Conservation (phyloP, 768 basidiomycete genomes). For the Mycena galericulata region DNA sequence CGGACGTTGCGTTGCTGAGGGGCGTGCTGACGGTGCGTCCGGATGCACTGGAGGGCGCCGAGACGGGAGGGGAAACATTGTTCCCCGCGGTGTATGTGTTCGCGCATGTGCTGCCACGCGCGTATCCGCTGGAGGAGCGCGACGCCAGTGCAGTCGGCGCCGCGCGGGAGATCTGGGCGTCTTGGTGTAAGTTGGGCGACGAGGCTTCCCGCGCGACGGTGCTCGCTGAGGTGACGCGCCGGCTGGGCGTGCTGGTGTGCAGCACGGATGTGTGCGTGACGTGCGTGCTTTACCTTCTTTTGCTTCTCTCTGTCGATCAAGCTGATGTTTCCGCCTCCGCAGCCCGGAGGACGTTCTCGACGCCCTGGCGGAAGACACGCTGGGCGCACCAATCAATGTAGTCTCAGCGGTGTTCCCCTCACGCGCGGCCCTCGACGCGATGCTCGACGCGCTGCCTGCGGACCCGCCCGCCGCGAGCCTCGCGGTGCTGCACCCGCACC, state of each 20-base stretch:
- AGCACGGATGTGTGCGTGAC: constrained; percentile 52
- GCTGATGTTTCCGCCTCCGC: neutral
- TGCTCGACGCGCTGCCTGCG: constrained; percentile 59
- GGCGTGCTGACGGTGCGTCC: constrained; percentile 46
- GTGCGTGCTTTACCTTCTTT: constrained; percentile 46
- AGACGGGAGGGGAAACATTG: no score
- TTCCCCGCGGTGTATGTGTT: constrained; percentile 62
- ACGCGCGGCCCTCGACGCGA: constrained; percentile 55
- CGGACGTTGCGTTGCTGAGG: constrained; percentile 47
- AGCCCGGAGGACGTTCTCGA: constrained; percentile 63
- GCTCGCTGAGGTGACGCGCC: constrained; percentile 52
- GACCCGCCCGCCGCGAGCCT: constrained; percentile 65
- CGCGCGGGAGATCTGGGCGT: constrained; percentile 52
- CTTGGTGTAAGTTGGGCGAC: constrained; percentile 42
- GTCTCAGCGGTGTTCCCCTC: constrained; percentile 67
- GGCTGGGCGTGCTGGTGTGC: constrained; percentile 54
- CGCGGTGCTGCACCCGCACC: constrained; percentile 68
- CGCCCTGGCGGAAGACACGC: constrained; percentile 48
- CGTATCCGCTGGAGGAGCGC: constrained; percentile 39
- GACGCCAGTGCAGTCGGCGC: constrained; percentile 37
- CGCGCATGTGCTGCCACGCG: constrained; percentile 59
- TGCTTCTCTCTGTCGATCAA: neutral
- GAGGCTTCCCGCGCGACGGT: constrained; percentile 43
- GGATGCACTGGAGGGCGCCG: constrained; percentile 34
- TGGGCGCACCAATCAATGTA: constrained; percentile 53